Evolutionary conservation across 2,329 filamentous ascomycete species (phyloP).

Genomic region (Exophiala bonariae): DNA sequence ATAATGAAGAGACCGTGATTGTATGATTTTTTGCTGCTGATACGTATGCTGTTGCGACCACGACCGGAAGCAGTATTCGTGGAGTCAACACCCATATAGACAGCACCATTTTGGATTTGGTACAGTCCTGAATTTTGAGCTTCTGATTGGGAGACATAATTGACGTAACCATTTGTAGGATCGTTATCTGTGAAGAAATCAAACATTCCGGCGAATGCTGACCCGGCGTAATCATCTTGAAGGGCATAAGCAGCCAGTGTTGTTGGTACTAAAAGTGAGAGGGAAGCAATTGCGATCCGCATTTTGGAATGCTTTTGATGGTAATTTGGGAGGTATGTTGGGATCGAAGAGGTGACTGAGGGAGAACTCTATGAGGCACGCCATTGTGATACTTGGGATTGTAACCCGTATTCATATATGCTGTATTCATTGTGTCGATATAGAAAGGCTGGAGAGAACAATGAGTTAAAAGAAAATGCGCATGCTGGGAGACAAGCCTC

Average conservation of each 20-base stretch:
- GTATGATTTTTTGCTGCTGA: slow-evolving; percentile 66
- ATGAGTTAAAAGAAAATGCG: slow-evolving; percentile 8
- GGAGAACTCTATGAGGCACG: slow-evolving; percentile 6
- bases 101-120: slow-evolving; percentile 53
- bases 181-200: slow-evolving; percentile 57
- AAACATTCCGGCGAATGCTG: slow-evolving; percentile 54
- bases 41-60: slow-evolving; percentile 70
- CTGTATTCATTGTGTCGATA: slow-evolving; percentile 1
- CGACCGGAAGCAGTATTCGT: slow-evolving; percentile 54
- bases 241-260: slow-evolving; percentile 40
- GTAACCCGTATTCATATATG: slow-evolving; percentile 13
- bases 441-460: slow-evolving; percentile 19
- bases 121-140: slow-evolving; percentile 61
- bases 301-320: slow-evolving; percentile 11
- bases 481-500: slow-evolving; percentile 11
- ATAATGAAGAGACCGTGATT: slow-evolving; percentile 68
- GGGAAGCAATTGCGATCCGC: slow-evolving; percentile 13
- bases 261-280: slow-evolving; percentile 13
- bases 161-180: slow-evolving; percentile 74
- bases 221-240: slow-evolving; percentile 48
- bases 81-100: slow-evolving; percentile 72
- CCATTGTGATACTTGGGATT: slow-evolving; percentile 7
- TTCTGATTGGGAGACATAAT: slow-evolving; percentile 61
- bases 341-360: background rate
- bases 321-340: background rate